Base-by-base conservation (phyloP, 805 yeast species). In the Lipomyces lipofer region DNA sequence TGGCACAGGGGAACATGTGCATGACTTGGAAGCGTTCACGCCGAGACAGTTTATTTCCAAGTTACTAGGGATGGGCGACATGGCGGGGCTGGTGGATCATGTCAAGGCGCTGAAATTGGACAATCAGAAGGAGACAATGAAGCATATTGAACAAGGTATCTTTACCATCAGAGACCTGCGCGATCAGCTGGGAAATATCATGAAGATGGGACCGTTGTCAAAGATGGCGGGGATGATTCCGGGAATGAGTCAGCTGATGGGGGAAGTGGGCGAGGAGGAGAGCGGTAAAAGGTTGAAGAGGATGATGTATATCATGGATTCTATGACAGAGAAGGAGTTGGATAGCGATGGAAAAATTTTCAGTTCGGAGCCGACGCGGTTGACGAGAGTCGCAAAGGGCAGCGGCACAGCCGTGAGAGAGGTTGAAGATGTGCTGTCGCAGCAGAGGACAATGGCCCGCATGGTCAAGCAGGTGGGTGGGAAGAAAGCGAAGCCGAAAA, bases 1-100 rank as follows among this genome's bases (percentile, higher is more conserved):
- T 56, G 99, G 99, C 80, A 92, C 98, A 2, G 99, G 99, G 68
- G 99, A 92, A 71, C 99, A 94, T 67, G 86, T 91, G 33, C 87
- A 86, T 52, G 98, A 92, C 69, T 79, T 92, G 56, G 99, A 94
- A 71, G 82, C 86, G 45, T 92, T 92, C 69, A 85, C 94, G 22
- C 97, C 98, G 24, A 80, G 83, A 60, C 84, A 90, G 54, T 92
- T 94, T 70, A 82, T 92, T 39, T 87, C 96, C n/a, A 90, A 90
- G 71, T 75, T 92, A 53, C 77, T 92, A 54, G 99, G 99, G 3
- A 91, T 94, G 66, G 98, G 98, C 54, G 98, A 92, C 71, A 82
- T 92, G 55, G 96, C 88, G 70, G 90, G 96, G 29, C 79, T 92
- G 63, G 83, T 94, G 79, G 99, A 92, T 70, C 97, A 90, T 64